Conservation (phyloP, 1,139 yeast species). For the Kodamaea sp. region DNA sequence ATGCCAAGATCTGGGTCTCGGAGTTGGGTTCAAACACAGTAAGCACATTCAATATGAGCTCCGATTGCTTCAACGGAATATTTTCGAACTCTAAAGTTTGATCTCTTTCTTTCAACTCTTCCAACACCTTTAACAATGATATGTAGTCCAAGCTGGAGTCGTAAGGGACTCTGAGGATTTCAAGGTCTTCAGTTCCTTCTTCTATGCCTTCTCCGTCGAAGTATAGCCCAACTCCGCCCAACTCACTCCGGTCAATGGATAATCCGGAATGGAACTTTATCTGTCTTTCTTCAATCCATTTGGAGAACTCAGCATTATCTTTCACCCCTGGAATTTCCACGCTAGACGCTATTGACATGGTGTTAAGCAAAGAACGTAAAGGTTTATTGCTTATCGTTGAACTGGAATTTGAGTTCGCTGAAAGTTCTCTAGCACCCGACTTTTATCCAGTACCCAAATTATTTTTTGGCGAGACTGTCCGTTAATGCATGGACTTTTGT, state of each 20-base stretch:
- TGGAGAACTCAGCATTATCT: constrained; percentile 8
- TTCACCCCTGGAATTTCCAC: constrained; percentile 17
- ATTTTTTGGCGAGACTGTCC: too few species aligned
- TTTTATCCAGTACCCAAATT: too few species aligned
- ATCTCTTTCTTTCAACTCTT: constrained; percentile 22
- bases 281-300: constrained; percentile 15
- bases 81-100: constrained; percentile 1
- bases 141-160: constrained; percentile 29
- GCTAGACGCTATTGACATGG: constrained; percentile 6
- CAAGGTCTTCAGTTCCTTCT: constrained; percentile 10
- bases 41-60: constrained; percentile 24
- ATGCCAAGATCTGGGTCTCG: constrained; percentile 34
- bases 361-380: too few species aligned
- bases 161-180: constrained; percentile 15
- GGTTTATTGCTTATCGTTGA: too few species aligned
- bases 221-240: constrained; percentile 42
- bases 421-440: too few species aligned
- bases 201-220: constrained; percentile 11
- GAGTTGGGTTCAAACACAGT: constrained; percentile 22
- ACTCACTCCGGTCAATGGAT: constrained; percentile 22
- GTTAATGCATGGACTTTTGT: too few species aligned
- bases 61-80: constrained; percentile 12
- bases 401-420: too few species aligned
- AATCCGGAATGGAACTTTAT: constrained; percentile 19
- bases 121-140: constrained; percentile 29